A percentile compares a stretch with the other conserved stretches of the same genome.
Conservation (phyloP, 768 basidiomycete genomes). For the Astraeus odoratus region DNA sequence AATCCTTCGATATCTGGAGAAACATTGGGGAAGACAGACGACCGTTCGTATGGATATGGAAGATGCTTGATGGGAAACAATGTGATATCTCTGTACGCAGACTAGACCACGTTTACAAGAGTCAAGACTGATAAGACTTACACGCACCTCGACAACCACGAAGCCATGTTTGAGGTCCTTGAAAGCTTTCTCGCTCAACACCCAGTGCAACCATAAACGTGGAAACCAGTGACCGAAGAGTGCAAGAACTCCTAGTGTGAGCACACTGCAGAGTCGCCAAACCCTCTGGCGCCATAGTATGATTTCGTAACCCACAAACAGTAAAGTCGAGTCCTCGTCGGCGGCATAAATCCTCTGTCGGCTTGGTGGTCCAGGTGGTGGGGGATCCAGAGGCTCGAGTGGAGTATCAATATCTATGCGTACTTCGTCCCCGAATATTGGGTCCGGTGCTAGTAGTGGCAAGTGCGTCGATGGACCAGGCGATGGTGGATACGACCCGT, state of each 20-base stretch:
- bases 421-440: constrained; percentile 76
- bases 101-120: constrained; percentile 42
- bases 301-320: constrained; percentile 81
- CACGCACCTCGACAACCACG: constrained; percentile 82
- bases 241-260: constrained; percentile 65
- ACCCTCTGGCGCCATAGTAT: constrained; percentile 51
- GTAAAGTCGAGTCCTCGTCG: constrained; percentile 86
- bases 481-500: constrained; percentile 65
- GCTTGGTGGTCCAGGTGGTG: constrained; percentile 76
- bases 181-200: constrained; percentile 79
- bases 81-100: constrained; percentile 74
- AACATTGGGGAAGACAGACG: constrained; percentile 64
- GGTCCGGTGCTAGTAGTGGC: constrained; percentile 67
- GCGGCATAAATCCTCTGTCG: constrained; percentile 79
- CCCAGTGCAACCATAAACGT: constrained; percentile 82
- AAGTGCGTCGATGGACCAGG: constrained; percentile 42
- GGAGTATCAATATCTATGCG: constrained; percentile 75
- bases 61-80: constrained; percentile 66
- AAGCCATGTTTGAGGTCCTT: constrained; percentile 62
- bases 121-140: not conserved
- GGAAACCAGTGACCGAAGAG: constrained; percentile 94
- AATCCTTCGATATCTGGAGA: constrained; percentile 25
- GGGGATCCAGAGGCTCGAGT: constrained; percentile 56
- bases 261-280: constrained; percentile 66
- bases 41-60: constrained; percentile 68